Percentiles rank a stretch among this genome's conserved stretches.
Conservation (phyloP, 2,329 filamentous ascomycete species). For the Verticillium zaregamsianum region DNA sequence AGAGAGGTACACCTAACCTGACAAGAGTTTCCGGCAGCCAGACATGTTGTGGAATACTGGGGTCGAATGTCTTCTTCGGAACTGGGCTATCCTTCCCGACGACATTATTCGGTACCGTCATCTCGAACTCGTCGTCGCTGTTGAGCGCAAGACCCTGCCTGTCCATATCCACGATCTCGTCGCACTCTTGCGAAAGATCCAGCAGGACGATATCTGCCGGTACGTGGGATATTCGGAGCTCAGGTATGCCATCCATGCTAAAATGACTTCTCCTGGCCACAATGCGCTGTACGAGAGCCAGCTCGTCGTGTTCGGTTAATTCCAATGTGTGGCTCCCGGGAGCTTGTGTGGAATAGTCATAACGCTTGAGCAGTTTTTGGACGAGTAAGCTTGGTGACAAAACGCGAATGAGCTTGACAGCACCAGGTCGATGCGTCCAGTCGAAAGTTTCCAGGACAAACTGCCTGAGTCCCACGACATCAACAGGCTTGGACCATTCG, state of each 20-base stretch:
- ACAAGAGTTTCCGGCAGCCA: constrained; percentile 32
- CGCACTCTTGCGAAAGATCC: constrained; percentile 68
- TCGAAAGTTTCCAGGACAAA: constrained; percentile 81
- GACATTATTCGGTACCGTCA: constrained; percentile 4
- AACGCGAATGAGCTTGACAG: constrained; percentile 78
- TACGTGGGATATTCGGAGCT: constrained; percentile 74
- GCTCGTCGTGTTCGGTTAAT: constrained; percentile 37
- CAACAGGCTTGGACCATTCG: constrained; percentile 59
- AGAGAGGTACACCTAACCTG: constrained; percentile 15
- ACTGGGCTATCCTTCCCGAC: not conserved
- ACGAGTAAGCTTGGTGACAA: constrained; percentile 73
- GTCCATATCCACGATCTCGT: constrained; percentile 49
- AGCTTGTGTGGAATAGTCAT: constrained; percentile 18
- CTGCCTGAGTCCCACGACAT: constrained; percentile 62
- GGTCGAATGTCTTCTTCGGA: constrained; percentile 56
- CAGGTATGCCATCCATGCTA: constrained; percentile 69
- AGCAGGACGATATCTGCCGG: constrained; percentile 75
- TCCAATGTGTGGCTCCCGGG: constrained; percentile 9
- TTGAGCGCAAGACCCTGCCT: constrained; percentile 56
- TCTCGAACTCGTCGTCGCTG: constrained; percentile 60
- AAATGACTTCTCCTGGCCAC: constrained; percentile 65
- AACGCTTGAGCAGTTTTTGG: constrained; percentile 46
- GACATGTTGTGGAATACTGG: constrained; percentile 51
- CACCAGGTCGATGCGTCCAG: constrained; percentile 75
- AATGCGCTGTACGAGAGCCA: constrained; percentile 59